Base-by-base conservation (phyloP, 805 yeast genomes). In the Wickerhamiella domercqiae region DNA sequence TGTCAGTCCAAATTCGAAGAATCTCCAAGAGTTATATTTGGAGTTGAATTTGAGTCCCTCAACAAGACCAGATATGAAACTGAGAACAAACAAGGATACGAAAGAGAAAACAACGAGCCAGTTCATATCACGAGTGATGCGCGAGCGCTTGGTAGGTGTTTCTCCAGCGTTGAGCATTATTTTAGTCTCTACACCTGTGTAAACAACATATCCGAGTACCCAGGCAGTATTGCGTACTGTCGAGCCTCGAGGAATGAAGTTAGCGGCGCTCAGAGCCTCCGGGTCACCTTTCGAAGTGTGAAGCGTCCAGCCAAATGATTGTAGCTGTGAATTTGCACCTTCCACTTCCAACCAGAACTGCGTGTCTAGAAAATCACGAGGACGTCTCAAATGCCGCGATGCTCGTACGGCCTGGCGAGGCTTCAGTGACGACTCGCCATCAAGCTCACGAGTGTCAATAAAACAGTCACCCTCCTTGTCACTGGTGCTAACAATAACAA, bases 351-450 rank as follows among this genome's bases (percentile, higher is more conserved):
- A 57, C 63, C 71, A 63, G 52, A 78, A 73, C 46, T 63, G 62
- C 21, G 71, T 60, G 40, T 69, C 65, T 40, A 70, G 72, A 36
- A 79, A 60, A 47, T 78, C 86, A 19, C 59, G 55, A 2, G 81
- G 65, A 45, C 67, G 75, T 33, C 63, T 66, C 30, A 79, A 53
- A 2, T 64, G 59, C 6, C 63, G 59, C 11, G 82, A 78, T 45
- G 73, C 64, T 13, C 62, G 61, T 24, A 80, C 51, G 5, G 78
- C 62, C 21, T 61, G 62, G 41, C 74, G 70, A 18, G 63, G 61
- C 52, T 79, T 80, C 53, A 79, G 64, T 51, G 75, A 79, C 3
- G 87, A 76, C 55, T 79, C 93, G 44, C 83, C 83, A 49, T 75
- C 83, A 39, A 76, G 59, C 48, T 75, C 75, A 46, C 75, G 72